phyloP scores from a whole-genome alignment of 2,329 filamentous ascomycete species.

The Exserohilum rostratum region DNA sequence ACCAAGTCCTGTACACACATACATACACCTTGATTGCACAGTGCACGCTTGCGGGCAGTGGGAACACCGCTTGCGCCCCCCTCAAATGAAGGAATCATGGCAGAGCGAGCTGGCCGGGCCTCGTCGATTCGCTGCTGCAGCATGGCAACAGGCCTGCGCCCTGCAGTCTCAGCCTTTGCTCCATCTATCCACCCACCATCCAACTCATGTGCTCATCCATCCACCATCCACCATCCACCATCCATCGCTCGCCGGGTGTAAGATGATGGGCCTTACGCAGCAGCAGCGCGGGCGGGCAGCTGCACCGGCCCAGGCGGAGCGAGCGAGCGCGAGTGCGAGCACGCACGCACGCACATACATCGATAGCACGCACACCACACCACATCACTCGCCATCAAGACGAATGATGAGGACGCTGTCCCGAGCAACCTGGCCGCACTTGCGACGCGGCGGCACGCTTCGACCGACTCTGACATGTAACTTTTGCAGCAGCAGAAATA shows the following conservation, averaged over 20 bases:
- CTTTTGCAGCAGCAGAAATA: slow-evolving; percentile 18
- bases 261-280: too few relatives aligned
- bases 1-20: neutral
- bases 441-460: slow-evolving; percentile 17
- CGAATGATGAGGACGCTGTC: slow-evolving; percentile 23
- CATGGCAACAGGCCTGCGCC: slow-evolving; percentile 13
- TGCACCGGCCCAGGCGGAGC: slow-evolving; percentile 35
- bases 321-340: neutral
- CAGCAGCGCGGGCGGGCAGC: slow-evolving; percentile 21
- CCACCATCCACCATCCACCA: too few relatives aligned
- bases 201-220: too few relatives aligned
- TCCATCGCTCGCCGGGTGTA: too few relatives aligned
- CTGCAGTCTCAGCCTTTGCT: slow-evolving; percentile 13
- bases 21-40: too few relatives aligned
- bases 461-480: slow-evolving; percentile 19
- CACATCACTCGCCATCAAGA: too few relatives aligned
- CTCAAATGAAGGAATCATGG: slow-evolving; percentile 27
- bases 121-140: slow-evolving; percentile 25
- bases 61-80: slow-evolving; percentile 23
- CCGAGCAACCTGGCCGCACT: neutral
- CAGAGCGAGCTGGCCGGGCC: slow-evolving; percentile 28
- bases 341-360: too few relatives aligned
- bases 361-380: too few relatives aligned
- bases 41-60: slow-evolving; percentile 12
- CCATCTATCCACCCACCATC: too few relatives aligned